Evolutionary conservation across 1,139 yeast species (phyloP).

Genomic region (Candida frijolesensis): DNA sequence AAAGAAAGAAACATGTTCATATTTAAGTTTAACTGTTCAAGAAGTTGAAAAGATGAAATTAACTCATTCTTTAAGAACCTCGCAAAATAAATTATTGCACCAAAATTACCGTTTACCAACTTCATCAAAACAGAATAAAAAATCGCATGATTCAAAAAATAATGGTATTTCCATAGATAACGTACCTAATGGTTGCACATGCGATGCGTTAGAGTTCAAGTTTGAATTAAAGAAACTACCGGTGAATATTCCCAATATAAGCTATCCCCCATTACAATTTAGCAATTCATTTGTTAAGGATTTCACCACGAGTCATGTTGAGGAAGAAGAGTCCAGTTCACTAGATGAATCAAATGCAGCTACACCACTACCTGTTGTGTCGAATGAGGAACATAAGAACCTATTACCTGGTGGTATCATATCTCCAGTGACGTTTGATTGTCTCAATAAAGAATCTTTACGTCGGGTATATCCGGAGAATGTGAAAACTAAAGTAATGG

Average conservation of each 20-base stretch:
- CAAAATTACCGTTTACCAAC: slow-evolving; percentile 34
- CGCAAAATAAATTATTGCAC: slow-evolving; percentile 31
- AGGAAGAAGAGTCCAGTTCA: slow-evolving; percentile 3
- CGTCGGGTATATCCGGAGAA: slow-evolving; percentile 8
- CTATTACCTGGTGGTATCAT: slow-evolving; percentile 14
- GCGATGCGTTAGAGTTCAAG: slow-evolving; percentile 24
- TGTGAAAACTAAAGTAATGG: slow-evolving; percentile 7
- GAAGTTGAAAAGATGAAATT: slow-evolving; percentile 31
- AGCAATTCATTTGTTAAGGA: slow-evolving; percentile 22
- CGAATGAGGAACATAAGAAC: slow-evolving; percentile 1
- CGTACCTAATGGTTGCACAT: neutral
- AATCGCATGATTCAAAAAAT: neutral
- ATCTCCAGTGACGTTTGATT: slow-evolving; percentile 7
- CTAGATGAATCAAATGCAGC: neutral
- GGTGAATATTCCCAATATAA: slow-evolving; percentile 23
- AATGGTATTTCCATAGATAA: neutral
- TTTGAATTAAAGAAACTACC: slow-evolving; percentile 29
- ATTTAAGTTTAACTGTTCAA: slow-evolving; percentile 25
- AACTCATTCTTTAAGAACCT: slow-evolving; percentile 31
- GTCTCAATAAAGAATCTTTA: slow-evolving; percentile 6
- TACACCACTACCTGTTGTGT: neutral
- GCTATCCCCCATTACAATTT: slow-evolving; percentile 30
- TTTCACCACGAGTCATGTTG: slow-evolving; percentile 21
- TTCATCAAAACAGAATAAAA: slow-evolving; percentile 5
- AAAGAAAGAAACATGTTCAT: slow-evolving; percentile 35